Evolutionary conservation across 2,329 filamentous ascomycete species (phyloP), one percentile per base, ranked within the genome.

Genomic region (Colletotrichum melonis): DNA sequence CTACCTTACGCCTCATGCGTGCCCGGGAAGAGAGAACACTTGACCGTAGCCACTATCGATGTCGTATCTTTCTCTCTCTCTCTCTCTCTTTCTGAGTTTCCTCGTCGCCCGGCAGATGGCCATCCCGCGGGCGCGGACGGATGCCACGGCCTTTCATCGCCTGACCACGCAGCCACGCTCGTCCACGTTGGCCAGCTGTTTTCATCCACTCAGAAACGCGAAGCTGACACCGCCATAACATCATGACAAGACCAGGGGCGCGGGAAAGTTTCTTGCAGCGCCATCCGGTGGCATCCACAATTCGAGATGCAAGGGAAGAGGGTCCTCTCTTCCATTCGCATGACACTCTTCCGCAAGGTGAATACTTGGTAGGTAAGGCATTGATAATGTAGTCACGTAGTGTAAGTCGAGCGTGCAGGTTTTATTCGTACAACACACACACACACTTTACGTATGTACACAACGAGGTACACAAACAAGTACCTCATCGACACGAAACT

Each of bases 201-300:
- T 66, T 71, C 71, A 19, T 70, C 71, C 71, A 70, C 42, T 65
- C 46, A 57, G 55, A 46, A n/a, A 42, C 22, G 60, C 32, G 46
- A 62, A 69, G 69, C 69, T 69, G 65, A 72, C 69, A 72, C 69
- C 69, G 59, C 66, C 69, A 60, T 72, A 56, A 35, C 59, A 73
- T 70, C 55, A 65, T 62, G 52, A 49, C 32, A 56, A 46, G 59
- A 56, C 30, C n/a, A 49, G 46, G 46, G 46, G 28, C 52, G 22
- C 22, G 32, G 63, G 54, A 46, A 30, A 56, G 12, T 14, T 30
- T 65, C 32, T 57, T 65, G 63, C 63, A 65, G 22, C 22, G 49
- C 32, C 32, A 19, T 26, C 62, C 28, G 8, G 52, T 22, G 8
- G 52, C 24, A 26, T 55, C 24, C 42, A 55, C 28, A 63, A 22